Evolutionary conservation across 495 filamentous ascomycete species (phyloP).

Genomic region (Pseudoneurospora amorphoporcata): DNA sequence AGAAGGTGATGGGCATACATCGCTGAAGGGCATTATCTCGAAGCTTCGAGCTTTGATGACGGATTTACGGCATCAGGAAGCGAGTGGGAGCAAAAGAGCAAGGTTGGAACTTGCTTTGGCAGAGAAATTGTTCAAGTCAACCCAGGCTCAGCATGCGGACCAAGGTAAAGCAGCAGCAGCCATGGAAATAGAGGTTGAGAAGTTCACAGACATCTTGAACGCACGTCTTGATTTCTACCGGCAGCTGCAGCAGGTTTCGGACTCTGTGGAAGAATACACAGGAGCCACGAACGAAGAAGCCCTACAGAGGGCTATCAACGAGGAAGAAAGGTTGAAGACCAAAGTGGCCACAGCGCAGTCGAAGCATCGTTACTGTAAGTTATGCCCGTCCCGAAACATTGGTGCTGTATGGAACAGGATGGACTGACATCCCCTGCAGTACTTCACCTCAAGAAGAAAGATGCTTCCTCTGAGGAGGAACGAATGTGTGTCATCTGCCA

Average conservation of each 20-base stretch:
- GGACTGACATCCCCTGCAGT: slow-evolving; percentile 22
- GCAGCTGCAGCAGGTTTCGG: slow-evolving; percentile 80
- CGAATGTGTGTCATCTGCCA: slow-evolving; percentile 76
- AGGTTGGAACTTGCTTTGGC: slow-evolving; percentile 53
- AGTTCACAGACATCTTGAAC: slow-evolving; percentile 71
- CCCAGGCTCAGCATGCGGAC: slow-evolving; percentile 49
- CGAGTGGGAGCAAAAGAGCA: slow-evolving; percentile 53
- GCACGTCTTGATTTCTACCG: slow-evolving; percentile 76
- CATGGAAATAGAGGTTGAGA: slow-evolving; percentile 63
- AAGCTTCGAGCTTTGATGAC: slow-evolving; percentile 55
- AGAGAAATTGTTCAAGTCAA: slow-evolving; percentile 37
- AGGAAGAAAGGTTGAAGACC: slow-evolving; percentile 39
- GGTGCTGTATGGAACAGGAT: neutral
- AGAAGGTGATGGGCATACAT: slow-evolving; percentile 34
- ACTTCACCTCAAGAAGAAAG: slow-evolving; percentile 37
- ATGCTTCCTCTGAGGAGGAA: slow-evolving; percentile 46
- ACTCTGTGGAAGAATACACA: slow-evolving; percentile 69
- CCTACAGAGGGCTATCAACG: slow-evolving; percentile 20
- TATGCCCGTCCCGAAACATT: neutral
- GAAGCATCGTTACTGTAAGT: slow-evolving; percentile 60
- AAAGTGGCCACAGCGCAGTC: slow-evolving; percentile 53
- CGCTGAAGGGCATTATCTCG: slow-evolving; percentile 57
- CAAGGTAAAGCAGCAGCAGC: slow-evolving; percentile 53
- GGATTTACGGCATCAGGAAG: slow-evolving; percentile 50
- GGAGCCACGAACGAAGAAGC: slow-evolving; percentile 26